Evolutionary conservation across 768 basidiomycete species (phyloP).

Genomic region (Tulasnella sp.): DNA sequence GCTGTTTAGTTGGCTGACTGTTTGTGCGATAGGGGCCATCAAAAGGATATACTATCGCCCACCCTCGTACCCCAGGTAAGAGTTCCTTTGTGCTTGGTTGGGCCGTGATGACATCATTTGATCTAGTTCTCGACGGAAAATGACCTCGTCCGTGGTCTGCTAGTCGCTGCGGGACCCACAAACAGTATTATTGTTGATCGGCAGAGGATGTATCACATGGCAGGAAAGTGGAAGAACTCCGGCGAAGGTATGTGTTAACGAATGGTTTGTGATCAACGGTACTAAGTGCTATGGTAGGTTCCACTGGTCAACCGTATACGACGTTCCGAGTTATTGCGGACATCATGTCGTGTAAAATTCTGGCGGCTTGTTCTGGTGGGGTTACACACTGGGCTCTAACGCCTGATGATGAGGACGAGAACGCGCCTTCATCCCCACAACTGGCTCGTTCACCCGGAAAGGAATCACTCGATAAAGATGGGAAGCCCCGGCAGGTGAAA

Average conservation of each 20-base stretch:
- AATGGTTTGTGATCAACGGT: not conserved
- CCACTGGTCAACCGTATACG: constrained; percentile 80
- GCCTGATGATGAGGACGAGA: constrained; percentile 51
- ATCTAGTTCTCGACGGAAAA: constrained; percentile 65
- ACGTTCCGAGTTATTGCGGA: constrained; percentile 80
- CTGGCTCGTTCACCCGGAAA: constrained; percentile 4
- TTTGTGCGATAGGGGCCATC: constrained; percentile 44
- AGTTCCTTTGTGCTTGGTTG: constrained; percentile 9
- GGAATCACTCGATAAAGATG: not conserved
- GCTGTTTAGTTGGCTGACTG: too few species aligned
- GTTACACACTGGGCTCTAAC: constrained; percentile 79
- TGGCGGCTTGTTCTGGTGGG: constrained; percentile 60
- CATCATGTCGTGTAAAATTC: constrained; percentile 76
- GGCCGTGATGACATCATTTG: constrained; percentile 8
- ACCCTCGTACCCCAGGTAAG: constrained; percentile 68
- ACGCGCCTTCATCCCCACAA: constrained; percentile 23
- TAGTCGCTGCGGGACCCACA: constrained; percentile 67
- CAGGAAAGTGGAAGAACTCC: constrained; percentile 91
- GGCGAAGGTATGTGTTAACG: constrained; percentile 53
- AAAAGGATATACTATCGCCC: constrained; percentile 67
- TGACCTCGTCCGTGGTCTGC: constrained; percentile 43
- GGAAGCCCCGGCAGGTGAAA: not conserved
- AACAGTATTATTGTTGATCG: constrained; percentile 75
- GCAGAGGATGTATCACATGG: constrained; percentile 80
- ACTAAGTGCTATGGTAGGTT: constrained; percentile 36